Evolutionary conservation across 192 early-diverging fungal genomes (phyloP).

Genomic region (Podila horticola): DNA sequence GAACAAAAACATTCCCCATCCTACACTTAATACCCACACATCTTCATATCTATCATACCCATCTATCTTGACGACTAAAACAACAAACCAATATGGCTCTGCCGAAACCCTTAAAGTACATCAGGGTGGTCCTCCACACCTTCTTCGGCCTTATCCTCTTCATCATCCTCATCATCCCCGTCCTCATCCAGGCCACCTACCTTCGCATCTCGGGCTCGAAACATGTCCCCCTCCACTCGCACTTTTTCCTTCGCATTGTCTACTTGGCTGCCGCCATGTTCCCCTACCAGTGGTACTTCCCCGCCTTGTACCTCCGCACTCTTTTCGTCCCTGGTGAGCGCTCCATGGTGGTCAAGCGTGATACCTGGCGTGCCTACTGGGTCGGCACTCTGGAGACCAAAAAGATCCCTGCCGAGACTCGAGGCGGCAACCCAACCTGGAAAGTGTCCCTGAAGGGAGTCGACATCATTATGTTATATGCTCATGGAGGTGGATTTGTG

Average conservation of each 20-base stretch:
- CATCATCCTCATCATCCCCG: constrained; percentile 33
- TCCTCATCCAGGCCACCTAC: constrained; percentile 23
- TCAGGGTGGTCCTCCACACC: constrained; percentile 25
- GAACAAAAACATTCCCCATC: not conserved
- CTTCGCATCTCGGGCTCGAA: constrained; percentile 23
- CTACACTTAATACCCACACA: not conserved
- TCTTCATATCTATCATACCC: not conserved
- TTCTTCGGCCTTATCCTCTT: constrained; percentile 34
- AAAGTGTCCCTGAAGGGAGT: constrained; percentile 46
- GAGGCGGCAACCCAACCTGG: constrained; percentile 44
- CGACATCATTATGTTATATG: constrained; percentile 44
- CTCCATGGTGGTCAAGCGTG: constrained; percentile 44
- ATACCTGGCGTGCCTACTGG: constrained; percentile 46
- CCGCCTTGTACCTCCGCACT: constrained; percentile 32
- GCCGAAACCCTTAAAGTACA: constrained; percentile 42
- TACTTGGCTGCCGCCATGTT: constrained; percentile 50
- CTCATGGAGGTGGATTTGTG: constrained; percentile 50
- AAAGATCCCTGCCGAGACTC: constrained; percentile 46
- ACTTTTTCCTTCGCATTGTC: constrained; percentile 41
- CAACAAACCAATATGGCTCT: constrained; percentile 20
- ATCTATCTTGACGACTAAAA: too few relatives aligned
- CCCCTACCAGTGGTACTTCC: constrained; percentile 46
- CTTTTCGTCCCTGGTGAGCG: constrained; percentile 39
- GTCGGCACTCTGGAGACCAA: constrained; percentile 51
- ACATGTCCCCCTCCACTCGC: constrained; percentile 36